Percentiles rank a stretch among this genome's conserved stretches.
These are phyloP conservation scores for Escallonia rubra DNA, from an alignment of 129 eudicot species.

Conservation along the genomic window DNA sequence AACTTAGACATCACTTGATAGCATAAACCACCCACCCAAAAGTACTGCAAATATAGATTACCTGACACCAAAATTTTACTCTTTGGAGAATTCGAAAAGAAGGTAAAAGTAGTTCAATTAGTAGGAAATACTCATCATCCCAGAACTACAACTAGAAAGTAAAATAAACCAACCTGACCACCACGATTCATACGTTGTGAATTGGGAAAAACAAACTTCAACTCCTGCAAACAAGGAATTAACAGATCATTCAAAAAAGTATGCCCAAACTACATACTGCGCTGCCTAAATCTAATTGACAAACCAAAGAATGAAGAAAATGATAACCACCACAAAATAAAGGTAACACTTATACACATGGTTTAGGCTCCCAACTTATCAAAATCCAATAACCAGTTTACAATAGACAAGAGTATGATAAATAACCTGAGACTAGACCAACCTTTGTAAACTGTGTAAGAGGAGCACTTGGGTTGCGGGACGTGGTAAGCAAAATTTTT, in stretches of 20 bases:
- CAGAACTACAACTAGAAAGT: too few relatives aligned
- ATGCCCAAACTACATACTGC: too few relatives aligned
- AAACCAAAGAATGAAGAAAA: background rate
- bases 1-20: too few relatives aligned
- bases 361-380: too few relatives aligned
- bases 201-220: conserved; percentile 75
- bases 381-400: too few relatives aligned
- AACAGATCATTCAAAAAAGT: background rate
- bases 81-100: too few relatives aligned
- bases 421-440: background rate
- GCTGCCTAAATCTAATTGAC: too few relatives aligned
- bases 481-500: conserved; percentile 80
- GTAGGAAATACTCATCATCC: too few relatives aligned
- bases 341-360: background rate
- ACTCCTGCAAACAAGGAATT: conserved; percentile 45
- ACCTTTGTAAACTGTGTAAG: conserved; percentile 93
- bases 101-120: too few relatives aligned
- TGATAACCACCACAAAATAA: background rate
- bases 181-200: conserved; percentile 50
- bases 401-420: background rate
- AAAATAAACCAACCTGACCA: conserved; percentile 46
- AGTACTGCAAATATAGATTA: too few relatives aligned
- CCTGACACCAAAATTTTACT: too few relatives aligned
- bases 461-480: conserved; percentile 92
- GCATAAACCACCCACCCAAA: too few relatives aligned